Conservation (phyloP, 192 early-diverging fungal species). For the Podila clonocystis region DNA sequence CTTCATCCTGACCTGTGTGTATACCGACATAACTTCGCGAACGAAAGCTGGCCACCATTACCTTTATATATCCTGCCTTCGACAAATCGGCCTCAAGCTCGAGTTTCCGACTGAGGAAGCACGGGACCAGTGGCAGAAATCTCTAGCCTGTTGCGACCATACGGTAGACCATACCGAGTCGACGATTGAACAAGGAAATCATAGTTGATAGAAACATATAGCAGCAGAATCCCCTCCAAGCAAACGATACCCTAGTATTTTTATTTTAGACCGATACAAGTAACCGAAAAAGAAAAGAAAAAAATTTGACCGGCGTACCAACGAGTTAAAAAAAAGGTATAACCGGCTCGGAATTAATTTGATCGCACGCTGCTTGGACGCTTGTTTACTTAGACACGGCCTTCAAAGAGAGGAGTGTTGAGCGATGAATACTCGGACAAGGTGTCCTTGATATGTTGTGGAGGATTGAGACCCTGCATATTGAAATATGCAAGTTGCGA, state of each 20-base stretch:
- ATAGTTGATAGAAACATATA: too few species aligned
- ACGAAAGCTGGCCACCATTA: not conserved
- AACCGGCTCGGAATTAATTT: not conserved
- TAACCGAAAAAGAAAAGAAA: too few species aligned
- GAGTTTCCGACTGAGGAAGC: constrained; percentile 5
- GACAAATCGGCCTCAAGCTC: not conserved
- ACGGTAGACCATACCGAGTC: not conserved
- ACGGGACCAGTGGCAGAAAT: constrained; percentile 6
- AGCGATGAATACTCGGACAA: constrained; percentile 1
- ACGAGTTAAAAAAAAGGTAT: too few species aligned
- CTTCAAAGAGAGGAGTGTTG: constrained; percentile 34
- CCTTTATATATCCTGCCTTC: not conserved
- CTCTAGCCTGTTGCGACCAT: not conserved
- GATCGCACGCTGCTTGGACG: not conserved
- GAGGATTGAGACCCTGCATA: constrained; percentile 24
- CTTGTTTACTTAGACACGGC: constrained; percentile 17
- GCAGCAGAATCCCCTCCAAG: too few species aligned
- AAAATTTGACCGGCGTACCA: too few species aligned
- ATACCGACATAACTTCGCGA: not conserved
- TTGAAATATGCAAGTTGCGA: not conserved
- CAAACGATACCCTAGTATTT: too few species aligned
- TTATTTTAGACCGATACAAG: too few species aligned
- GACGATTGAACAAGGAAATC: not conserved
- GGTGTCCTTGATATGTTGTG: constrained; percentile 35
- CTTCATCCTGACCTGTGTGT: not conserved